A percentile compares a stretch with the other conserved stretches of the same genome.
Conservation (phyloP, 345 rosid species). For the Capsella bursapastoris region DNA sequence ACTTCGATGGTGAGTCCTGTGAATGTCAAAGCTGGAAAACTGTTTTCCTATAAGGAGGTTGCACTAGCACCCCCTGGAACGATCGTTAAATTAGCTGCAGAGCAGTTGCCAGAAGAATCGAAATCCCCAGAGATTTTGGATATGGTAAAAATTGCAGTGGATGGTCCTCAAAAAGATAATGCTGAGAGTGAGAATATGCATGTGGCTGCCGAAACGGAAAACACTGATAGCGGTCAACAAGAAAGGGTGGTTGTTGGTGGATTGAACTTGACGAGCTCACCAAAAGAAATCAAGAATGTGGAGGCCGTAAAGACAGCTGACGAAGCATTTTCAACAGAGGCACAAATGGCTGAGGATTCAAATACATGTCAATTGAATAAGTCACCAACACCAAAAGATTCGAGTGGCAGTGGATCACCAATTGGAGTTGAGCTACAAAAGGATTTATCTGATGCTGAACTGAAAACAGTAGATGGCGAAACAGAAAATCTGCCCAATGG, state of each 20-base stretch:
- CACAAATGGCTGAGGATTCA: constrained; percentile 38
- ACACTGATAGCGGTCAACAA: constrained; percentile 40
- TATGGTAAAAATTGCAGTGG: constrained; percentile 36
- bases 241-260: constrained; percentile 41
- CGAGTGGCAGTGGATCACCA: constrained; percentile 46
- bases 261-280: constrained; percentile 37
- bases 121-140: constrained; percentile 40
- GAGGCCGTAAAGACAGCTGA: constrained; percentile 35
- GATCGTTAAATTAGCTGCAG: constrained; percentile 83
- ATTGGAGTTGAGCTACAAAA: constrained; percentile 39
- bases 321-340: constrained; percentile 43
- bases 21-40: constrained; percentile 79
- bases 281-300: constrained; percentile 40
- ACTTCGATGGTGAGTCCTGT: constrained; percentile 55
- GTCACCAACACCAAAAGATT: constrained; percentile 38
- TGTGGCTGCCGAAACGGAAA: constrained; percentile 42
- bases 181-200: constrained; percentile 43
- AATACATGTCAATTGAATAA: constrained; percentile 38
- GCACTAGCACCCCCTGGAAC: constrained; percentile 98
- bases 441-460: constrained; percentile 46
- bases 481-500: constrained; percentile 46
- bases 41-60: constrained; percentile 97
- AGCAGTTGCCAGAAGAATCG: constrained; percentile 63
- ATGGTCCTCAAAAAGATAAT: constrained; percentile 47
- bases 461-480: constrained; percentile 47